Evolutionary conservation across 2,329 filamentous ascomycete genomes (phyloP).

Genomic region (Tricladium varicosporioides): DNA sequence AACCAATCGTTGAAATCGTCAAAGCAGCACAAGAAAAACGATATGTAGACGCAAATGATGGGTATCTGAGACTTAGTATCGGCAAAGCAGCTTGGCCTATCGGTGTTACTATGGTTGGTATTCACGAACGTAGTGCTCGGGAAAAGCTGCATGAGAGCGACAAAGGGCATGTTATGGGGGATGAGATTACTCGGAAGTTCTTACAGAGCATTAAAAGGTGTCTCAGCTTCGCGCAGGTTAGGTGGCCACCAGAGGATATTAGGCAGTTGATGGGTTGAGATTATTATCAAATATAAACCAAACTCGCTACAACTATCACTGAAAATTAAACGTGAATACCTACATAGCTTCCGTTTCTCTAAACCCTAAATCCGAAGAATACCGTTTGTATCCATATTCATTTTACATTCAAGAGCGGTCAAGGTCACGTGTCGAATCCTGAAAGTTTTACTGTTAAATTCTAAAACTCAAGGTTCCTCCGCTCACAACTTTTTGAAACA

Average conservation of each 20-base stretch:
- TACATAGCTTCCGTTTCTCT: too few species aligned
- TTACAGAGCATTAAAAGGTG: conserved; percentile 97
- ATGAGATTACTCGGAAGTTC: conserved; percentile 93
- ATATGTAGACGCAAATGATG: conserved; percentile 96
- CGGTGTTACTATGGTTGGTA: conserved; percentile 99
- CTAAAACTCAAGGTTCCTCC: not conserved
- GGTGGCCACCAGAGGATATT: conserved; percentile 92
- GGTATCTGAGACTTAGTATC: conserved; percentile 88
- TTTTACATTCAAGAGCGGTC: not conserved
- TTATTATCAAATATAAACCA: not conserved
- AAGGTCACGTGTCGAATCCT: not conserved
- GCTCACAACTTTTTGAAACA: not conserved
- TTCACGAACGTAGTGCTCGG: conserved; percentile 91
- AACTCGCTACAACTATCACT: not conserved
- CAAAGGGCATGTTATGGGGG: conserved; percentile 94
- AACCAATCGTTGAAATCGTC: conserved; percentile 88
- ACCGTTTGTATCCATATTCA: not conserved
- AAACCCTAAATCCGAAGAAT: not conserved
- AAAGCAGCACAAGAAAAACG: conserved; percentile 83
- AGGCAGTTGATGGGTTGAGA: conserved; percentile 82
- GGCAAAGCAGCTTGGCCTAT: conserved; percentile 98
- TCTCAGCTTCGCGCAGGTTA: conserved; percentile 91
- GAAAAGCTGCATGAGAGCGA: conserved; percentile 90
- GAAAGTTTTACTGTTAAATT: not conserved
- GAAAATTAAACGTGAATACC: too few species aligned